These are phyloP conservation scores for Botryosphaeria agaves DNA, from an alignment of 2,329 filamentous ascomycete species.

Conservation along the genomic window DNA sequence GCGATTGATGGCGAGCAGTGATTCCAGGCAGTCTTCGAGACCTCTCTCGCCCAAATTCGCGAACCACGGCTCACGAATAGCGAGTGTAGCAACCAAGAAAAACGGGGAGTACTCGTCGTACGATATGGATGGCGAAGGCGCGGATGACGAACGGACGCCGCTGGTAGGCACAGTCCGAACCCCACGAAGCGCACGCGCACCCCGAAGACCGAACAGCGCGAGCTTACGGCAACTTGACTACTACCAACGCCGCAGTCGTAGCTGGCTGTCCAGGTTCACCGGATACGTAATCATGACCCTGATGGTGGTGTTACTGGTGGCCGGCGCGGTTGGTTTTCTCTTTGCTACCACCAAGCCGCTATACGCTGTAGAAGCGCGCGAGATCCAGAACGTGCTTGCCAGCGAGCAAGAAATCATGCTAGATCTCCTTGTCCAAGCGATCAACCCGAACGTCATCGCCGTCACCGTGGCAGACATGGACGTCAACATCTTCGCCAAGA, in stretches of 20 bases:
- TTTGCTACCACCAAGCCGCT: conserved; percentile 84
- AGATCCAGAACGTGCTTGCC: conserved; percentile 77
- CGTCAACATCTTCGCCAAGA: conserved; percentile 87
- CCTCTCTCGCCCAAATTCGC: conserved; percentile 49
- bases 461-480: conserved; percentile 77
- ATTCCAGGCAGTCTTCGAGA: conserved; percentile 44
- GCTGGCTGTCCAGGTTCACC: conserved; percentile 59
- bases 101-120: conserved; percentile 49
- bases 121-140: conserved; percentile 65
- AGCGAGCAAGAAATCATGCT: conserved; percentile 93
- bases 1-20: conserved; percentile 32
- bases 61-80: conserved; percentile 29
- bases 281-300: conserved; percentile 73
- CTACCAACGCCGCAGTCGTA: conserved; percentile 45
- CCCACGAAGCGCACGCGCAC: conserved; percentile 27
- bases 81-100: conserved; percentile 30
- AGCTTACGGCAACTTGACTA: conserved; percentile 57
- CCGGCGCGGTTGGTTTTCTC: conserved; percentile 76
- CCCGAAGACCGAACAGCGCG: conserved; percentile 35
- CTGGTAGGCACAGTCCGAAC: conserved; percentile 51
- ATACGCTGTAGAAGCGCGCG: conserved; percentile 56
- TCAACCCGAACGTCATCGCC: conserved; percentile 85
- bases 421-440: conserved; percentile 70
- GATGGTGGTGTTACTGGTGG: conserved; percentile 63
- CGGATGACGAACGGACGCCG: conserved; percentile 74